A percentile compares a stretch with the other conserved stretches of the same genome.
phyloP scores from a whole-genome alignment of 495 filamentous ascomycete genomes.

The Cetradonia linearis region DNA sequence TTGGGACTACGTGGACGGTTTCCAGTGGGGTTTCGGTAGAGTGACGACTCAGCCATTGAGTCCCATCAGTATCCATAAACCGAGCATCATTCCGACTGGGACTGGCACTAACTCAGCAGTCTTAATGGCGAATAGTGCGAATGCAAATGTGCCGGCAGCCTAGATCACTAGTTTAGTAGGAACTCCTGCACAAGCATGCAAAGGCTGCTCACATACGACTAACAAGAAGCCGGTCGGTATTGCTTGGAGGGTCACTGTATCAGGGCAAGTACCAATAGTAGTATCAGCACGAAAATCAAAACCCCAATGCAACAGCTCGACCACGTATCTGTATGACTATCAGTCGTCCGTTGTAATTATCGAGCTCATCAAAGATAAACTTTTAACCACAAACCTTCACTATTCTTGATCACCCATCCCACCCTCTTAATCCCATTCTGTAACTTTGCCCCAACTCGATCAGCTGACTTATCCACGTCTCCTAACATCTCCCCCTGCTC shows the following conservation, averaged over 20 bases:
- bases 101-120: neutral
- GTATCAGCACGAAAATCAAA: slow-evolving; percentile 73
- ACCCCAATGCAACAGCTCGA: slow-evolving; percentile 88
- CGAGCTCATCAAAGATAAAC: neutral
- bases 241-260: slow-evolving; percentile 36
- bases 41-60: neutral
- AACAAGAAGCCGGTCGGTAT: neutral
- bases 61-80: neutral
- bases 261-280: slow-evolving; percentile 66
- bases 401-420: slow-evolving; percentile 72
- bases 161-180: neutral
- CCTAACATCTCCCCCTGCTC: slow-evolving; percentile 79
- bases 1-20: neutral
- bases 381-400: slow-evolving; percentile 54
- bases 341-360: slow-evolving; percentile 23
- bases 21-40: slow-evolving; percentile 4
- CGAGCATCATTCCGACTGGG: neutral
- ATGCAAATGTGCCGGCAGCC: neutral
- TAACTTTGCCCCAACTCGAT: slow-evolving; percentile 78
- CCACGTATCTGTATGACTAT: slow-evolving; percentile 49
- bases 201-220: neutral
- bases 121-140: neutral
- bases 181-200: neutral
- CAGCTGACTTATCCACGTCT: slow-evolving; percentile 68
- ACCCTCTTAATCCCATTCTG: slow-evolving; percentile 78